Evolutionary conservation across 257 asterid species (phyloP).

Genomic region (Solanum pinnatisectum): DNA sequence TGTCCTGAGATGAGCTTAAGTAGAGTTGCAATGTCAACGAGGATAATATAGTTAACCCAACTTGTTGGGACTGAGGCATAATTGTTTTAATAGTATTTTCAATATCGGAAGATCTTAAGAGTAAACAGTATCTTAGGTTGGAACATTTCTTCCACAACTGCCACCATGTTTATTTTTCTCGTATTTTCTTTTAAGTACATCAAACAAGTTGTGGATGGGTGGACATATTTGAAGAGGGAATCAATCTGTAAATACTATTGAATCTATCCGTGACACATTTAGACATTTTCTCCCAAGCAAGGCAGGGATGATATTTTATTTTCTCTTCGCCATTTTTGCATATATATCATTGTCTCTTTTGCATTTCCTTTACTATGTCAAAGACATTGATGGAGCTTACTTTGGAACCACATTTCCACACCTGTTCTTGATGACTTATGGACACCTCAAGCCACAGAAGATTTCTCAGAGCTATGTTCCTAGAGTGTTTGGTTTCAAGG

Average conservation of each 20-base stretch:
- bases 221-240: not conserved
- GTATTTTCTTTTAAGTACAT: not conserved
- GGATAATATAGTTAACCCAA: not conserved
- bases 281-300: not conserved
- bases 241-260: not conserved
- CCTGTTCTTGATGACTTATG: constrained; percentile 38
- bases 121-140: not conserved
- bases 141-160: not conserved
- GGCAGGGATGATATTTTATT: not conserved
- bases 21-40: not conserved
- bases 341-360: constrained; percentile 2
- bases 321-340: not conserved
- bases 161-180: not conserved
- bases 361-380: constrained; percentile 7
- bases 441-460: constrained; percentile 38
- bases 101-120: not conserved
- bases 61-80: not conserved
- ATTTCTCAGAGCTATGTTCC: constrained; percentile 33
- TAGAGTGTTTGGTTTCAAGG: constrained; percentile 38
- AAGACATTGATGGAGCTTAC: constrained; percentile 48
- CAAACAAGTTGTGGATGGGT: not conserved
- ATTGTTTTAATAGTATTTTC: not conserved
- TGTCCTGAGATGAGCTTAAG: not conserved
- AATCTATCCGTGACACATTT: not conserved
- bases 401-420: constrained; percentile 52